Evolutionary conservation across 2,329 filamentous ascomycete species (phyloP).

Genomic region (Chaetothyriales sp.): DNA sequence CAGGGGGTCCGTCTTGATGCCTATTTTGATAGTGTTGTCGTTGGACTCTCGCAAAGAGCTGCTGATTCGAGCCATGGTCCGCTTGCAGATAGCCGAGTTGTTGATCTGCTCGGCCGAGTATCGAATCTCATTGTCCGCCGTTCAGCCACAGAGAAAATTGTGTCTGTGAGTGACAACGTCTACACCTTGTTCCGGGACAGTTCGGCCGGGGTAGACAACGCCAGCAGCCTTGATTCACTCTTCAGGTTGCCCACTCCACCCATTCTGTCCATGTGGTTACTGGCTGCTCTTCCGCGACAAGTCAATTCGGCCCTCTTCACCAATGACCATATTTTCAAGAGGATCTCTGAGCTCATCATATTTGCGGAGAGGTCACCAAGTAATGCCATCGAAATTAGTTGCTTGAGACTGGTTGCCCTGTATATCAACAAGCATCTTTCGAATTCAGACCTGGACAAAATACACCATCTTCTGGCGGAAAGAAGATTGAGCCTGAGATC

Average conservation of each 20-base stretch:
- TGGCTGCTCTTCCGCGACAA: constrained; percentile 17
- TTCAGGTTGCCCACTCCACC: constrained; percentile 23
- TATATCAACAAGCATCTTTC: constrained; percentile 28
- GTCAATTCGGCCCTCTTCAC: constrained; percentile 7
- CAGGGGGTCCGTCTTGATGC: constrained; percentile 21
- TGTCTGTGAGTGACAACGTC: constrained; percentile 38
- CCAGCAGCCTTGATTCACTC: neutral
- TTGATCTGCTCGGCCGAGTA: constrained; percentile 49
- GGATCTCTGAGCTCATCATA: constrained; percentile 18
- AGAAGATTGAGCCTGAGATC: neutral
- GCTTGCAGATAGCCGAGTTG: constrained; percentile 37
- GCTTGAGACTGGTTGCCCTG: constrained; percentile 21
- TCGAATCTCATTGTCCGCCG: constrained; percentile 46
- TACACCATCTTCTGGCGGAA: constrained; percentile 21
- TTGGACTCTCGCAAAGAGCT: constrained; percentile 29
- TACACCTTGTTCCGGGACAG: constrained; percentile 39
- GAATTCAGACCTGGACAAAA: constrained; percentile 19
- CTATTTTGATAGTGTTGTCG: constrained; percentile 40
- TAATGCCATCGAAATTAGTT: constrained; percentile 9
- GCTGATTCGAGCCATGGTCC: constrained; percentile 24
- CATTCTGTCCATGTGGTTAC: constrained; percentile 31
- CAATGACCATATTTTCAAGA: constrained; percentile 7
- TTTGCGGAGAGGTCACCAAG: constrained; percentile 11
- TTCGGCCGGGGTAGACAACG: neutral
- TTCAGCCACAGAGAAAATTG: constrained; percentile 39